These are phyloP conservation scores for Cyclotella baltica DNA, from an alignment of 108 stramenopile species.

Conservation along the genomic window DNA sequence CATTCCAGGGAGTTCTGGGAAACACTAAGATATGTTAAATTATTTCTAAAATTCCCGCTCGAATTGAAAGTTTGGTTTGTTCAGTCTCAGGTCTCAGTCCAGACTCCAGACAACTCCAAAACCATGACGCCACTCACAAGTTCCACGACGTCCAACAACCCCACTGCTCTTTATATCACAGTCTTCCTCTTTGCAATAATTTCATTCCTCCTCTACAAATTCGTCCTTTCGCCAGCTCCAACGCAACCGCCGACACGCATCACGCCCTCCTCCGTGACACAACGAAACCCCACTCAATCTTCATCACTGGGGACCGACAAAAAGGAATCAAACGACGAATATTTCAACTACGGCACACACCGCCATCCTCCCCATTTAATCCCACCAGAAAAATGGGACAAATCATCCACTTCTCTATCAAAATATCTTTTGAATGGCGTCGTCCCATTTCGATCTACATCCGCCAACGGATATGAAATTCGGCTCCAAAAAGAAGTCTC, in stretches of 20 bases:
- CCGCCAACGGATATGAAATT: conserved; percentile 22
- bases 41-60: no score
- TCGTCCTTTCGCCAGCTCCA: conserved; percentile 12
- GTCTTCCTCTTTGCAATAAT: conserved; percentile 25
- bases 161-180: background rate
- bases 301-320: background rate
- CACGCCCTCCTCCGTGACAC: conserved; percentile 5
- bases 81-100: no score
- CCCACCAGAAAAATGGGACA: background rate
- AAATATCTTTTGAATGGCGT: conserved; percentile 23
- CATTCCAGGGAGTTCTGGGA: no score
- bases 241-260: no score
- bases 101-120: no score
- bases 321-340: conserved; percentile 1
- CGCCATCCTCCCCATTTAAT: conserved; percentile 39
- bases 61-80: no score
- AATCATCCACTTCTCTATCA: background rate
- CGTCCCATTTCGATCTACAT: conserved; percentile 38
- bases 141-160: background rate
- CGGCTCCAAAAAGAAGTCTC: conserved; percentile 6
- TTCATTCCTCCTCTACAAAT: conserved; percentile 33
- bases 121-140: background rate
- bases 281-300: background rate
- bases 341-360: background rate
- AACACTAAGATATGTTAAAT: no score